Evolutionary conservation across 352 stramenopile species (phyloP).

Genomic region (Peronosclerospora sorghi): DNA sequence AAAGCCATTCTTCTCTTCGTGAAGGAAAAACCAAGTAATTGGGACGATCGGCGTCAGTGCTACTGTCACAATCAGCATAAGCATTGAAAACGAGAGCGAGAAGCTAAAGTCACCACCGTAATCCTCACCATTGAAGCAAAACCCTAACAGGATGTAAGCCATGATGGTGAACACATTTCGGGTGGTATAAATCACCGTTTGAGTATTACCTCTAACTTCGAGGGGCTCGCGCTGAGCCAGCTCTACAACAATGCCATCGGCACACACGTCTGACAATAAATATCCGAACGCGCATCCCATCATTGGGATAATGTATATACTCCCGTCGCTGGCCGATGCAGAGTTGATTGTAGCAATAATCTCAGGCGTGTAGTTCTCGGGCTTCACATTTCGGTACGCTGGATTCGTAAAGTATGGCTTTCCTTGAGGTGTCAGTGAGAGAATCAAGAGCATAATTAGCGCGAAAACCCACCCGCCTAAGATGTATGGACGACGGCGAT

Average conservation of each 20-base stretch:
- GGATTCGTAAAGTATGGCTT: constrained; percentile 40
- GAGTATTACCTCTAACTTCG: constrained; percentile 33
- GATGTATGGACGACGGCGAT: constrained; percentile 49
- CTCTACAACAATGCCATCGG: constrained; percentile 56
- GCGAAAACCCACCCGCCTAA: constrained; percentile 40
- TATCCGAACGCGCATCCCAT: constrained; percentile 64
- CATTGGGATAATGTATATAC: constrained; percentile 52
- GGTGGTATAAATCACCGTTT: constrained; percentile 47
- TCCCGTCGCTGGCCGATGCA: constrained; percentile 22
- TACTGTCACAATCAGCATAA: constrained; percentile 37
- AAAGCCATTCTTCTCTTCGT: constrained; percentile 11
- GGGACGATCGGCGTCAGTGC: constrained; percentile 23
- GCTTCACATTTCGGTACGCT: constrained; percentile 19
- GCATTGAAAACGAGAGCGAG: constrained; percentile 35
- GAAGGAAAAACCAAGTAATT: constrained; percentile 20
- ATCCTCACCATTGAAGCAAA: constrained; percentile 39
- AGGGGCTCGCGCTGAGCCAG: constrained; percentile 40
- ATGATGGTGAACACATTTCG: constrained; percentile 37
- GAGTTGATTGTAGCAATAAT: constrained; percentile 33
- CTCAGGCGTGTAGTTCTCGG: constrained; percentile 21
- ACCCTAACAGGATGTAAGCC: constrained; percentile 28
- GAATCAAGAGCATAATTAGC: constrained; percentile 36
- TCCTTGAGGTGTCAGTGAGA: constrained; percentile 25
- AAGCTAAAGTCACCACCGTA: constrained; percentile 48
- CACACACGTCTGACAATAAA: constrained; percentile 41